These are phyloP conservation scores for Tillandsia leiboldiana DNA, from an alignment of 176 grass and related monocot genomes.

Conservation along the genomic window DNA sequence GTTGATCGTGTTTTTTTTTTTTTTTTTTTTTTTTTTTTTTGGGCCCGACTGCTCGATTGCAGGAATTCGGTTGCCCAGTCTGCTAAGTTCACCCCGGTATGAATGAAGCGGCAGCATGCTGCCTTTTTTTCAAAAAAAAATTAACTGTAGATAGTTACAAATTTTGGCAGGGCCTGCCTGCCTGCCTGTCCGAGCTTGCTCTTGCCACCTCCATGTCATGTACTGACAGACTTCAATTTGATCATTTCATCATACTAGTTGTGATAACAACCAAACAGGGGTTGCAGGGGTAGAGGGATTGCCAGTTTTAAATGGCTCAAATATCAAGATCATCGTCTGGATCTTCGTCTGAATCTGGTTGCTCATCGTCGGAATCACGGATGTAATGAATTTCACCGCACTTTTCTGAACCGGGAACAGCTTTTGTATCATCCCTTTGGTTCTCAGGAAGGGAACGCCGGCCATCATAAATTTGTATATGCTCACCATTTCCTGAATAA, in stretches of 20 bases:
- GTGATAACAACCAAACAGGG: neutral
- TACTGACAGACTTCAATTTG: neutral
- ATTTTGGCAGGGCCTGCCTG: too few relatives aligned
- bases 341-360: constrained; percentile 90
- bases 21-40: too few relatives aligned
- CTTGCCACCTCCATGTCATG: neutral
- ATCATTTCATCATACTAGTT: neutral
- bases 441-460: constrained; percentile 45
- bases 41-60: too few relatives aligned
- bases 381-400: constrained; percentile 80
- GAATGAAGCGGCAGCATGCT: too few relatives aligned
- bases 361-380: constrained; percentile 92
- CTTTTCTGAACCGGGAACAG: constrained; percentile 21
- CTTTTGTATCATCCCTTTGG: constrained; percentile 22
- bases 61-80: too few relatives aligned
- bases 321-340: constrained; percentile 96
- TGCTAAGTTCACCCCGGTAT: too few relatives aligned
- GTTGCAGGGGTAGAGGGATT: neutral
- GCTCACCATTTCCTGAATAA: constrained; percentile 54
- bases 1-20: too few relatives aligned
- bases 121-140: too few relatives aligned
- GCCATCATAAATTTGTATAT: constrained; percentile 74
- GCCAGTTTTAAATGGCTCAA: constrained; percentile 13
- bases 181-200: neutral
- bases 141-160: too few relatives aligned